Evolutionary conservation across 1,139 yeast genomes (phyloP), one percentile per base, ranked within the genome.

Genomic region (Keqinozyma sinolaborantium): DNA sequence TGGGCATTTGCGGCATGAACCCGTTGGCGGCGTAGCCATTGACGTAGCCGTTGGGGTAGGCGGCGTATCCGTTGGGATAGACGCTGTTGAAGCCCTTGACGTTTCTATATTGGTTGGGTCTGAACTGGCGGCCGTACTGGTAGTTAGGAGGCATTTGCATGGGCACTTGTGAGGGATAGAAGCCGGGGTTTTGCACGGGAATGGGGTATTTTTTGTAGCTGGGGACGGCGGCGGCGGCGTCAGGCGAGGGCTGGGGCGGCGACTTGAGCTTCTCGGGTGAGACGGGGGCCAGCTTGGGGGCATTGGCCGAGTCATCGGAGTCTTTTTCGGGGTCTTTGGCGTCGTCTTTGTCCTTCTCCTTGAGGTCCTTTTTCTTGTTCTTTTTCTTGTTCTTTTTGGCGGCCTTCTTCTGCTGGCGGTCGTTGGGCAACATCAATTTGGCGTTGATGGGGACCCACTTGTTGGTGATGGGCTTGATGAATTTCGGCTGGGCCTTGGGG

Each of bases 401-500:
- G 37, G 55, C 34, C 14, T 31, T 33, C 14, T 35, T 29, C n/a
- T 26, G 23, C 18, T 33, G 34, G 14, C 30, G 25, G 14, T 31
- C 31, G 19, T 24, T 60, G 25, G 78, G 68, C 39, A 75, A 66
- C 31, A 75, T 77, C 33, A 83, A 81, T 41, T 82, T 76, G 19
- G 92, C 94, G 44, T 77, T 75, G 53, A 82, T 79, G n/a, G 95
- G 95, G 28, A 85, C 83, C 95, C 95, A 87, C 58, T 86, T 86
- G 48, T 83, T 88, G 44, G 80, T 78, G 42, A 81, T 77, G 23
- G 84, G 71, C 43, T 67, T 75, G 42, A 64, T 61, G 45, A 67
- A 65, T 45, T 79, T 72, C 39, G 73, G 73, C 33, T 60, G 64
- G 14, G 64, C 56, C 14, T 63, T 54, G 13, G 39, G 43, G 34